Conservation (phyloP, 2,329 filamentous ascomycete genomes). For the Zymoseptoria brevis region DNA sequence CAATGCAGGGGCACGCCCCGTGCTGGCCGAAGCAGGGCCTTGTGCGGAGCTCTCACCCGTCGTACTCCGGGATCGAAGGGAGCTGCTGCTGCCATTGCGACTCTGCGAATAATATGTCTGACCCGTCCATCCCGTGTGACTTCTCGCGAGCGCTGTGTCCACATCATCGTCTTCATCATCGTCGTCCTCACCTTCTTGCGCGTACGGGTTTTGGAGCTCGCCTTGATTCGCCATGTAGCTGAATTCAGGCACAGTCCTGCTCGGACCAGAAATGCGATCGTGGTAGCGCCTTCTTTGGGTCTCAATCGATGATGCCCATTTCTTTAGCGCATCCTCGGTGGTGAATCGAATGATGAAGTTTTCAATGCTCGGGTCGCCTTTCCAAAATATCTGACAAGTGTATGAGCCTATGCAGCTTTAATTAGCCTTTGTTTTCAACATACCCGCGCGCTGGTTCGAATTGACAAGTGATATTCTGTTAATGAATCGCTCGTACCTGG, state of each 20-base stretch:
- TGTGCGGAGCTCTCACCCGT: slow-evolving; percentile 14
- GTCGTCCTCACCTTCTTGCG: slow-evolving; percentile 51
- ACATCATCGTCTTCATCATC: slow-evolving; percentile 43
- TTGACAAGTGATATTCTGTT: slow-evolving; percentile 8
- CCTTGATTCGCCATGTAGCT: slow-evolving; percentile 65
- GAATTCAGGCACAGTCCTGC: slow-evolving; percentile 60
- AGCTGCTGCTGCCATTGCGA: slow-evolving; percentile 17
- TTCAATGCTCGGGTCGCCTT: slow-evolving; percentile 88
- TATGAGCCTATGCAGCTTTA: slow-evolving; percentile 60
- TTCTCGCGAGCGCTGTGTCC: slow-evolving; percentile 26
- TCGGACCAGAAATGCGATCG: slow-evolving; percentile 35
- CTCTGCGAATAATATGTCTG: slow-evolving; percentile 12
- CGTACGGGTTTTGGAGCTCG: slow-evolving; percentile 74
- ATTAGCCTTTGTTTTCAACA: slow-evolving; percentile 20
- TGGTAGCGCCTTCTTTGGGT: slow-evolving; percentile 54
- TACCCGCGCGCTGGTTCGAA: slow-evolving; percentile 22
- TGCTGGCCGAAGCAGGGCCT: slow-evolving; percentile 4
- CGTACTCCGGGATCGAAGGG: slow-evolving; percentile 18
- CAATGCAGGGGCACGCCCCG: slow-evolving; percentile 53
- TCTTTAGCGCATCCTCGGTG: slow-evolving; percentile 87
- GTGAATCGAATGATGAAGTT: slow-evolving; percentile 92
- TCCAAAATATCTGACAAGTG: slow-evolving; percentile 97
- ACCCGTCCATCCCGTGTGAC: slow-evolving; percentile 20
- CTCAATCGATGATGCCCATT: slow-evolving; percentile 78
- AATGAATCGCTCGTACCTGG: slow-evolving; percentile 55